Conservation (phyloP, 169 alveolate genomes). For the Cryptosporidium ubiquitum region DNA sequence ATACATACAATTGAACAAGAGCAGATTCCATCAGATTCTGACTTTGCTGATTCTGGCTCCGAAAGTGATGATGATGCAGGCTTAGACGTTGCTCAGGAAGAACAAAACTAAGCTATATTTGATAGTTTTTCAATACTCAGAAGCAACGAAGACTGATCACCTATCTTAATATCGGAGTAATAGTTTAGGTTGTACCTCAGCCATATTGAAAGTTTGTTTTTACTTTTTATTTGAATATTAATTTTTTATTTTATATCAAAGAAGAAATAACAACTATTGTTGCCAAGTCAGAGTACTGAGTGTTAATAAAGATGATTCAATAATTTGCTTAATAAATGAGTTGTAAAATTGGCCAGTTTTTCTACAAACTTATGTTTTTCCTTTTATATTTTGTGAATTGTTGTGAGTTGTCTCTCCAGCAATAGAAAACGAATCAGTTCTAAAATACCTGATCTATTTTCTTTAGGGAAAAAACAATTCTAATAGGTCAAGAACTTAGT, state of each 20-base stretch:
- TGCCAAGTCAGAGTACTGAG: neutral
- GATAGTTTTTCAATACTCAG: neutral
- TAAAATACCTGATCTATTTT: neutral
- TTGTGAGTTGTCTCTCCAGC: neutral
- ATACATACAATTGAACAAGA: slow-evolving; percentile 62
- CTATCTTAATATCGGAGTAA: neutral
- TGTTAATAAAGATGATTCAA: neutral
- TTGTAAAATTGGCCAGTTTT: neutral
- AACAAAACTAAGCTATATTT: slow-evolving; percentile 2
- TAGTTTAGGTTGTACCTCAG: neutral
- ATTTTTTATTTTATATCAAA: neutral
- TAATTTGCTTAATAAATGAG: neutral
- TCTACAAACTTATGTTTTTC: neutral
- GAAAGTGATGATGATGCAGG: slow-evolving; percentile 58
- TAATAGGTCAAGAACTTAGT: neutral
- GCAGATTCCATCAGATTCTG: slow-evolving; percentile 60
- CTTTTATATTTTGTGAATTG: neutral
- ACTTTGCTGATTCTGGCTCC: slow-evolving; percentile 69
- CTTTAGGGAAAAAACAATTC: neutral
- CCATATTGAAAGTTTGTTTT: neutral
- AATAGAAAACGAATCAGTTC: neutral
- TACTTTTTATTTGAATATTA: neutral
- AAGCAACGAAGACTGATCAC: neutral
- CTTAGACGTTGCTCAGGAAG: slow-evolving; percentile 57
- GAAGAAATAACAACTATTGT: neutral